Percentiles rank a stretch among this genome's conserved stretches.
These are phyloP conservation scores for Cardamine resedifolia DNA, from an alignment of 345 rosid genomes.

Conservation along the genomic window DNA sequence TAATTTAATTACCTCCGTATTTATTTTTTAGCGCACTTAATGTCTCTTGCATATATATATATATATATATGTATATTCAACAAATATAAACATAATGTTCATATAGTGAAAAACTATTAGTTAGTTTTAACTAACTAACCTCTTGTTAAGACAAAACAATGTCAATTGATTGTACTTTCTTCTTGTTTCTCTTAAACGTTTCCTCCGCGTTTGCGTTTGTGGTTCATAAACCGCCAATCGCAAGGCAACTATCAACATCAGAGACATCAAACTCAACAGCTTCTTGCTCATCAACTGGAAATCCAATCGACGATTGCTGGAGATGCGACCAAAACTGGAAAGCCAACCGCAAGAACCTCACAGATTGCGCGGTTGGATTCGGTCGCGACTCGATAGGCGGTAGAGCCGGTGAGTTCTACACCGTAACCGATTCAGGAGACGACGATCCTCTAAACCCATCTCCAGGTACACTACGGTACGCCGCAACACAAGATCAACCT, in stretches of 20 bases:
- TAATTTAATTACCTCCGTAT: slow-evolving; percentile 35
- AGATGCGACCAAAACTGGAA: slow-evolving; percentile 63
- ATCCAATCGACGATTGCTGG: slow-evolving; percentile 73
- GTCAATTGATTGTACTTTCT: slow-evolving; percentile 11
- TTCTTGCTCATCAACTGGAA: slow-evolving; percentile 43
- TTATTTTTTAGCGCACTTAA: slow-evolving; percentile 7
- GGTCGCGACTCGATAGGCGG: slow-evolving; percentile 69
- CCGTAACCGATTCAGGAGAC: slow-evolving; percentile 39
- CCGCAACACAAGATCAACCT: slow-evolving; percentile 53
- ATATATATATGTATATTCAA: too few relatives aligned
- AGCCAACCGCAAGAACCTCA: slow-evolving; percentile 50
- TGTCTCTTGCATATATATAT: slow-evolving; percentile 30
- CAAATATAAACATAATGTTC: slow-evolving; percentile 8
- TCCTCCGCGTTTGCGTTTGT: slow-evolving; percentile 9
- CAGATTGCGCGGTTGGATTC: slow-evolving; percentile 66
- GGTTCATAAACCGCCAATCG: slow-evolving; percentile 16
- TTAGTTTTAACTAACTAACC: neutral
- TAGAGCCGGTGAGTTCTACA: slow-evolving; percentile 51
- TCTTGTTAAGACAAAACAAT: slow-evolving; percentile 12
- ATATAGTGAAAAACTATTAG: slow-evolving; percentile 1
- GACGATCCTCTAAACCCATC: slow-evolving; percentile 46
- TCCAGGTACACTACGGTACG: slow-evolving; percentile 59
- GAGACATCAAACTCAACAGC: slow-evolving; percentile 16
- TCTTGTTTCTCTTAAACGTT: slow-evolving; percentile 22
- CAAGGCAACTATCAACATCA: slow-evolving; percentile 8